Evolutionary conservation across 441 rosid genomes (phyloP).

Genomic region (Mallotus repandus): DNA sequence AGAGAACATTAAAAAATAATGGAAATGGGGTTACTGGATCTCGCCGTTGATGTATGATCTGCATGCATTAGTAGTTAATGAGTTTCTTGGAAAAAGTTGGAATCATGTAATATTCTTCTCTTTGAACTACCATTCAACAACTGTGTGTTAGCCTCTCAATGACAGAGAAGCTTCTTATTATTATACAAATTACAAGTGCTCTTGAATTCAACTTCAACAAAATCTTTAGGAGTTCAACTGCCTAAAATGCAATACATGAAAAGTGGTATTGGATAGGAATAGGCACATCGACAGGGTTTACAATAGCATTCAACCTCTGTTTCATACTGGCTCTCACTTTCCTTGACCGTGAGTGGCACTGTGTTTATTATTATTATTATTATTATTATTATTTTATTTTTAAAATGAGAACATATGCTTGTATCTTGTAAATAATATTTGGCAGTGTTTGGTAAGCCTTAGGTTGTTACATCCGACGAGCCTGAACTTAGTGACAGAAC

Average conservation of each 20-base stretch:
- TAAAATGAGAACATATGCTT: background rate
- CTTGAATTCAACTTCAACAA: conserved; percentile 24
- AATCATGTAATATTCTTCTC: conserved; percentile 39
- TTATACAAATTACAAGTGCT: conserved; percentile 28
- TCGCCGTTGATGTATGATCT: conserved; percentile 84
- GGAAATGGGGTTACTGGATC: conserved; percentile 77
- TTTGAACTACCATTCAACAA: background rate
- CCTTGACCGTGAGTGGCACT: conserved; percentile 48
- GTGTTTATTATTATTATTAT: background rate
- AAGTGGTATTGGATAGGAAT: conserved; percentile 80
- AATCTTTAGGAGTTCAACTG: conserved; percentile 46
- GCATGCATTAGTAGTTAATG: conserved; percentile 65
- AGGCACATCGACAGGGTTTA: conserved; percentile 56
- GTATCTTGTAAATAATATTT: background rate
- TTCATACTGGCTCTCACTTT: conserved; percentile 53
- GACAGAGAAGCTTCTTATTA: background rate
- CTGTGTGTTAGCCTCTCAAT: background rate
- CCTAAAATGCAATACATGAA: conserved; percentile 44
- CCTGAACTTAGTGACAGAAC: conserved; percentile 15
- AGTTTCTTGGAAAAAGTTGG: conserved; percentile 76
- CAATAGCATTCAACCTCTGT: conserved; percentile 45
- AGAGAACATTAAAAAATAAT: conserved; percentile 66
- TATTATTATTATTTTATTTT: too few species aligned
- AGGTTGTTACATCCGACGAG: conserved; percentile 49
- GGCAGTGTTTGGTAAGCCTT: conserved; percentile 63